Evolutionary conservation across 768 basidiomycete species (phyloP), one percentile per base, ranked within the genome.

Genomic region (Lactifluus echinatus): DNA sequence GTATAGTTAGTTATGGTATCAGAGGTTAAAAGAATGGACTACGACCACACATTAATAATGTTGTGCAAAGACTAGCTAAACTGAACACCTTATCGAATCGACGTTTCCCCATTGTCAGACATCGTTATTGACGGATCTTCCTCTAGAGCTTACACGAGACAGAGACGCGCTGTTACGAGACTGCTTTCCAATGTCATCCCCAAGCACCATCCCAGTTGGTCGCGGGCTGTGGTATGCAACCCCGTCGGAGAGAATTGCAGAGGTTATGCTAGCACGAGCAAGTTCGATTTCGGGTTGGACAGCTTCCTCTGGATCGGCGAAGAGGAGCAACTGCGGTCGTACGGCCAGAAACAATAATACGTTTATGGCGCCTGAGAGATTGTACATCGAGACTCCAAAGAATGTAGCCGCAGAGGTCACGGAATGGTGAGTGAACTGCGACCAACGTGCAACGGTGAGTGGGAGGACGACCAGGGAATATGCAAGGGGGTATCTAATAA

Each of bases 401-500:
- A 76, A 69, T 11, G 67, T 73, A 26, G 69, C 69, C 11, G 69
- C 67, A 2, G 71, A 63, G 2, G 69, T 59, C 31, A 71, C 61
- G 1, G 40, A 2, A 7, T 49, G 53, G 12, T 17, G 40, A 24
- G 52, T 33, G 56, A 74, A 75, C 8, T 58, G 60, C 26, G 69
- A 67, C 74, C 75, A 77, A 36, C 75, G 74, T 17, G 71, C 66
- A 45, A 76, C 58, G 55, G 72, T 72, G 17, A 75, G 59, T 0
- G 76, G 75, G 3, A 77, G 67, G 50, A 76, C 63, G 29, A 72
- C 55, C 15, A 76, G 28, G 43, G 67, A 70, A 60, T 76, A 76
- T 2, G 70, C 66, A 19, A 70, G 29, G 2, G 75, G 76, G 59
- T 77, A 77, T 14, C 72, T 73, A 46, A 19, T 40, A 21, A 29